These are phyloP conservation scores for Anthracocystis walkeri DNA, from an alignment of 1,284 basidiomycete species.

Conservation along the genomic window DNA sequence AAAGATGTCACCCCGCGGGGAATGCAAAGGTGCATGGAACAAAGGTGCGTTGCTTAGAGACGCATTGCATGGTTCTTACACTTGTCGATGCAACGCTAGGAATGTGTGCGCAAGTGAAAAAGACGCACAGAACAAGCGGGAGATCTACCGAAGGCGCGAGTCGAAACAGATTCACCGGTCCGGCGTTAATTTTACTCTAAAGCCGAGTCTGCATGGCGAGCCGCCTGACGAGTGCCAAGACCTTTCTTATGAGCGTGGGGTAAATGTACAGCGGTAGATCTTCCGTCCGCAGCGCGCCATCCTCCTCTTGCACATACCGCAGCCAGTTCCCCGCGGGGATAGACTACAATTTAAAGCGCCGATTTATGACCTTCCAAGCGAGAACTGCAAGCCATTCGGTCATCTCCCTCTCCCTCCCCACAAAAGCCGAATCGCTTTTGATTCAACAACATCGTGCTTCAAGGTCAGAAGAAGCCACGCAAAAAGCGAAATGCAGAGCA, in stretches of 20 bases:
- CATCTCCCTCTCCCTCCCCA: background rate
- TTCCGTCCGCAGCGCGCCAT: background rate
- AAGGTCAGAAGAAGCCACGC: background rate
- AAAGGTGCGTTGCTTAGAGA: background rate
- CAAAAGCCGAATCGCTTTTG: background rate
- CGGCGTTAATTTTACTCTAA: background rate
- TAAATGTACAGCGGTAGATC: background rate
- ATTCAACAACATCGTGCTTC: background rate
- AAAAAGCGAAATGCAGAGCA: too few species aligned
- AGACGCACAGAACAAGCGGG: background rate
- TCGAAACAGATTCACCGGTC: background rate
- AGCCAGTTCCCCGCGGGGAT: background rate
- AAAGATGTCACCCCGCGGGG: conserved; percentile 6
- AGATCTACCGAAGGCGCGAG: background rate
- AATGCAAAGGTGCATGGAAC: background rate
- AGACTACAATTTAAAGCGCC: background rate
- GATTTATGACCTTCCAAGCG: background rate
- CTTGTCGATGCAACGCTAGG: background rate
- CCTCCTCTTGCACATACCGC: background rate
- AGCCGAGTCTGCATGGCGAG: background rate
- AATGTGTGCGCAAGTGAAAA: background rate
- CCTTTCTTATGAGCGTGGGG: conserved; percentile 7
- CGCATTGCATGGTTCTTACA: too few species aligned
- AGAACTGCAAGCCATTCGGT: conserved; percentile 5
- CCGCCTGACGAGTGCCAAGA: conserved; percentile 6